A percentile compares a stretch with the other conserved stretches of the same genome.
Evolutionary conservation across 768 basidiomycete genomes (phyloP).

Genomic region (Termitomyces sp.): DNA sequence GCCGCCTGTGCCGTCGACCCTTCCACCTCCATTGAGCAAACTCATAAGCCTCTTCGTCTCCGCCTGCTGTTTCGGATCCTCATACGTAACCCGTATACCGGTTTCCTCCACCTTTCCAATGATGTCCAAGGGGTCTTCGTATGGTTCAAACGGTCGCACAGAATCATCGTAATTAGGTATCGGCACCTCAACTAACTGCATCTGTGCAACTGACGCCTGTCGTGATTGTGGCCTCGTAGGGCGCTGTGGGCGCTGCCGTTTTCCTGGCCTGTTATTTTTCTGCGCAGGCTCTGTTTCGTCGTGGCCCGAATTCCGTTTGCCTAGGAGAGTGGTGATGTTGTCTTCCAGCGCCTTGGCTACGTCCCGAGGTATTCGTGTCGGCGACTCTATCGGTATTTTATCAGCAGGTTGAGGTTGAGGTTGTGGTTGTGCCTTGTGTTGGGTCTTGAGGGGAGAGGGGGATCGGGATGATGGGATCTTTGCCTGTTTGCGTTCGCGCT

Average conservation of each 20-base stretch:
- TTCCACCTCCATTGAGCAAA: constrained; percentile 37
- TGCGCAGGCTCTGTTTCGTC: constrained; percentile 22
- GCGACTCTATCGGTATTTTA: constrained; percentile 29
- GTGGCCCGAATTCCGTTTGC: constrained; percentile 54
- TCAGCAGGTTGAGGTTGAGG: constrained; percentile 14
- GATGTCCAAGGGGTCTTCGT: constrained; percentile 25
- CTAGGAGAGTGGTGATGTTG: constrained; percentile 64
- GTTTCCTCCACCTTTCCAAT: constrained; percentile 31
- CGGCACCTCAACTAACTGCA: constrained; percentile 16
- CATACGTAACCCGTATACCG: constrained; percentile 59
- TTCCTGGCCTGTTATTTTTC: constrained; percentile 24
- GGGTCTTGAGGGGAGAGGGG: constrained; percentile 51
- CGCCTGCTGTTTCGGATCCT: constrained; percentile 61
- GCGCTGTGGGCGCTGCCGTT: constrained; percentile 35
- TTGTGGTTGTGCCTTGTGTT: constrained; percentile 11
- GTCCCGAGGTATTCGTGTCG: constrained; percentile 42
- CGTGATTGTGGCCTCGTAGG: constrained; percentile 33
- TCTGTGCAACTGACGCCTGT: constrained; percentile 30
- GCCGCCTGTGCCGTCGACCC: constrained; percentile 21
- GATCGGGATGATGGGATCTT: constrained; percentile 60
- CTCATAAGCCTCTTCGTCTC: constrained; percentile 57
- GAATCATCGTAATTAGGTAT: constrained; percentile 19
- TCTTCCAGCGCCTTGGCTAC: constrained; percentile 62
- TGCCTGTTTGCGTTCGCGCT: constrained; percentile 20
- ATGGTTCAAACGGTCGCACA: constrained; percentile 22